phyloP scores from a whole-genome alignment of 2,329 filamentous ascomycete genomes.

The Aspergillus awamori region DNA sequence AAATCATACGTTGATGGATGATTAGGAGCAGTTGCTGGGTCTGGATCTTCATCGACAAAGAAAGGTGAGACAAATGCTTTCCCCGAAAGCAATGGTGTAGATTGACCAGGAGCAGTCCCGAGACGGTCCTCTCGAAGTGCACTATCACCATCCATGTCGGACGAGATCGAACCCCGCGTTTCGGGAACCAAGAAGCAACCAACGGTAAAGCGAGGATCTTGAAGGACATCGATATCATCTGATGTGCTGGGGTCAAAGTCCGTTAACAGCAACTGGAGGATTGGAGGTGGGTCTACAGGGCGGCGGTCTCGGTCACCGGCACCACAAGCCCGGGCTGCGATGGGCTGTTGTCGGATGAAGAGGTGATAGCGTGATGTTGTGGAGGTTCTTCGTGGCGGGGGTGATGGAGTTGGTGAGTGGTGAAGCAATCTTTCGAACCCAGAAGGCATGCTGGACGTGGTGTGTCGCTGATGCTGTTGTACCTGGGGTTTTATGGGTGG shows the following conservation, averaged over 20 bases:
- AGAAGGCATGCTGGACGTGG: constrained; percentile 35
- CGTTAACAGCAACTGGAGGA: constrained; percentile 49
- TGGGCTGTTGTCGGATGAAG: constrained; percentile 50
- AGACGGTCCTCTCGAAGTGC: constrained; percentile 21
- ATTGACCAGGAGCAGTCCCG: constrained; percentile 23
- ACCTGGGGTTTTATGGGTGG: constrained; percentile 17
- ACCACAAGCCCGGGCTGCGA: constrained; percentile 50
- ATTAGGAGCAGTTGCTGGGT: constrained; percentile 44
- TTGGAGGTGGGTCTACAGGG: constrained; percentile 51
- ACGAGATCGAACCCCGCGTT: constrained; percentile 13
- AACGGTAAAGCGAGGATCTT: constrained; percentile 46
- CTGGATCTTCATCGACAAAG: constrained; percentile 46
- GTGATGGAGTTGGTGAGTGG: constrained; percentile 27
- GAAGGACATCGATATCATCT: constrained; percentile 43
- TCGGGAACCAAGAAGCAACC: constrained; percentile 48
- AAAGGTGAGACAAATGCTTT: constrained; percentile 48
- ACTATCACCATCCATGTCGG: constrained; percentile 11
- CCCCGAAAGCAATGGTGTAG: constrained; percentile 40
- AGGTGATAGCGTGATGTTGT: constrained; percentile 41
- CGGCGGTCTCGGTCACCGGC: constrained; percentile 51
- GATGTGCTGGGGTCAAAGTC: constrained; percentile 46
- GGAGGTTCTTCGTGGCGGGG: constrained; percentile 27
- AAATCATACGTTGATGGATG: constrained; percentile 35
- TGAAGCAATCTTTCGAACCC: constrained; percentile 44
- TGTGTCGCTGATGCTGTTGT: constrained; percentile 20